phyloP scores from a whole-genome alignment of 2,329 filamentous ascomycete genomes.

The Aschersonia sp. region DNA sequence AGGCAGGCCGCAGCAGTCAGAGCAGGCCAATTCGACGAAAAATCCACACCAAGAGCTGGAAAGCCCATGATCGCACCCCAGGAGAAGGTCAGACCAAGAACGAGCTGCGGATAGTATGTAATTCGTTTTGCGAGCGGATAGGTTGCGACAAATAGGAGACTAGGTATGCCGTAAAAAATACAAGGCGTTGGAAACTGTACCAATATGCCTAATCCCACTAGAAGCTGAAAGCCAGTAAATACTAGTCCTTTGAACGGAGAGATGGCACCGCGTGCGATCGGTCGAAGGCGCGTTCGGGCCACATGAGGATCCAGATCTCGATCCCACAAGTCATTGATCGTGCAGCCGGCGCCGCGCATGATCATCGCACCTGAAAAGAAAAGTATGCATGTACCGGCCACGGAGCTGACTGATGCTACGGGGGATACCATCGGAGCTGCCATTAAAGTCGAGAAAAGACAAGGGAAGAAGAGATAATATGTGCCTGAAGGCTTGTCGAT shows the following conservation, averaged over 20 bases:
- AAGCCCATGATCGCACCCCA: constrained; percentile 86
- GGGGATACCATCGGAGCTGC: constrained; percentile 57
- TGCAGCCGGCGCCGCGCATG: constrained; percentile 79
- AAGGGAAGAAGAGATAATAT: constrained; percentile 77
- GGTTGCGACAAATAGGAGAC: constrained; percentile 53
- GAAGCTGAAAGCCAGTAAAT: constrained; percentile 61
- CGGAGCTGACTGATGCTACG: constrained; percentile 42
- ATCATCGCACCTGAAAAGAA: constrained; percentile 67
- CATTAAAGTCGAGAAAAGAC: constrained; percentile 69
- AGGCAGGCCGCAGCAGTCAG: constrained; percentile 52
- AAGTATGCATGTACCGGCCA: constrained; percentile 49
- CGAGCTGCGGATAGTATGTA: constrained; percentile 75
- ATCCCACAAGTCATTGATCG: constrained; percentile 86
- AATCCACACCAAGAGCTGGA: constrained; percentile 63
- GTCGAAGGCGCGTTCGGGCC: constrained; percentile 58
- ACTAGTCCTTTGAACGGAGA: constrained; percentile 55
- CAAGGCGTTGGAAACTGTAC: constrained; percentile 62
- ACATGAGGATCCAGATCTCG: constrained; percentile 75
- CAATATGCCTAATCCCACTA: constrained; percentile 58
- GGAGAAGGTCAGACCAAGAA: constrained; percentile 73
- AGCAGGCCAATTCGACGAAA: constrained; percentile 49
- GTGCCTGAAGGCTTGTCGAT: constrained; percentile 71
- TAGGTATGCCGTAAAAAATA: constrained; percentile 65
- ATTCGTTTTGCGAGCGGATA: constrained; percentile 79
- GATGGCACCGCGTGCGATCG: constrained; percentile 67